Conservation (phyloP, 2,329 filamentous ascomycete genomes). For the Parasarocladium wereldwijsianum region DNA sequence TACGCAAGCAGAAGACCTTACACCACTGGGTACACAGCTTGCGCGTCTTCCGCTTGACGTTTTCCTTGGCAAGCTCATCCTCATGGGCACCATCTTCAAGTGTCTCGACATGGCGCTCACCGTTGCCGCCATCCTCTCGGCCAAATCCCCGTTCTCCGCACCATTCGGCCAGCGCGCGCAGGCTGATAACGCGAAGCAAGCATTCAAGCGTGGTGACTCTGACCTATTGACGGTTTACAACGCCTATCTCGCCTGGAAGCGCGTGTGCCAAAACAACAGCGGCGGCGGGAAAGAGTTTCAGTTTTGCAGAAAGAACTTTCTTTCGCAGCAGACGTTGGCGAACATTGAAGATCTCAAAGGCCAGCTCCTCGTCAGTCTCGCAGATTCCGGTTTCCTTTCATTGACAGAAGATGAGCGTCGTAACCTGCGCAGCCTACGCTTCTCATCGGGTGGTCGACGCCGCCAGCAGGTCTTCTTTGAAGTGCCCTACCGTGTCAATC, state of each 20-base stretch:
- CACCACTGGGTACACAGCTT: constrained; percentile 71
- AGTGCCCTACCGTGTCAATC: constrained; percentile 61
- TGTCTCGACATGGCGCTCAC: constrained; percentile 87
- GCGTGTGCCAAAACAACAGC: constrained; percentile 54
- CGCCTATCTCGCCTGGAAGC: constrained; percentile 81
- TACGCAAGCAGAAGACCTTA: constrained; percentile 68
- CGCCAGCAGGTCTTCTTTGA: constrained; percentile 62
- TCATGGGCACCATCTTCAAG: constrained; percentile 74
- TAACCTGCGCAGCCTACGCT: constrained; percentile 53
- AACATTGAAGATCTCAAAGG: constrained; percentile 95
- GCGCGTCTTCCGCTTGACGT: constrained; percentile 85
- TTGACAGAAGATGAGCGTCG: constrained; percentile 60
- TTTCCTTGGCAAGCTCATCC: constrained; percentile 83
- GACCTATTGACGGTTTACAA: constrained; percentile 90
- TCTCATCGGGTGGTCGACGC: constrained; percentile 31
- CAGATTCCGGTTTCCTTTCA: constrained; percentile 70
- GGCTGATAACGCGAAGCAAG: constrained; percentile 62
- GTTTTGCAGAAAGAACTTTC: constrained; percentile 90
- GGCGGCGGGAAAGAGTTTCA: constrained; percentile 59
- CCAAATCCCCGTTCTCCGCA: constrained; percentile 84
- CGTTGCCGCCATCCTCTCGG: constrained; percentile 82
- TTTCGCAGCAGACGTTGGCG: constrained; percentile 72
- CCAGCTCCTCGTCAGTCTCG: constrained; percentile 72
- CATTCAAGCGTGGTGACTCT: constrained; percentile 76
- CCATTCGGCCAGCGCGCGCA: constrained; percentile 74